Percentiles rank a stretch among this genome's conserved stretches.
Evolutionary conservation across 176 grass and related monocot species (phyloP).

Genomic region (Oryza officinalis): DNA sequence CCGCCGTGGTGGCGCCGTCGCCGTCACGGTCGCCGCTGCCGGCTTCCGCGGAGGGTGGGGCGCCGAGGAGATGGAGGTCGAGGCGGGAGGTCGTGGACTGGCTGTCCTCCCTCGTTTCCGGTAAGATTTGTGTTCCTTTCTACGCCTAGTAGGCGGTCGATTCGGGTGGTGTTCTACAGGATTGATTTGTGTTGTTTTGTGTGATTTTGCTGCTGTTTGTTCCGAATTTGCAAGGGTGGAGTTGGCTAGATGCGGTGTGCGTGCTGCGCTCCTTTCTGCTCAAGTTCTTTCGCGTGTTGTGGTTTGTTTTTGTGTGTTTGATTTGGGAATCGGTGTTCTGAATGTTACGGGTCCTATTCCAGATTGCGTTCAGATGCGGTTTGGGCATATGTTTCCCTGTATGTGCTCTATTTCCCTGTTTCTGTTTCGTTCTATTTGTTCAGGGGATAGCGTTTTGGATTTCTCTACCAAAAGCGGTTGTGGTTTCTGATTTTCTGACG

Average conservation of each 20-base stretch:
- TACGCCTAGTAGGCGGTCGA: neutral
- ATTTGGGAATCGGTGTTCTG: neutral
- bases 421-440: neutral
- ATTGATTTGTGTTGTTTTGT: neutral
- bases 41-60: constrained; percentile 13
- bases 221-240: constrained; percentile 1
- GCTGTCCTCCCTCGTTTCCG: constrained; percentile 77
- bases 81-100: constrained; percentile 93
- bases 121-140: constrained; percentile 41
- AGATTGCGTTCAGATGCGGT: neutral
- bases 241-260: neutral
- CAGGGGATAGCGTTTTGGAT: neutral
- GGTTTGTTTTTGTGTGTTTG: neutral
- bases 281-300: neutral
- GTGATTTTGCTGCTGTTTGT: neutral
- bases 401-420: neutral
- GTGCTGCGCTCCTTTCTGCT: too few species aligned
- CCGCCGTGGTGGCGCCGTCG: neutral
- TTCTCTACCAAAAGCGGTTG: neutral
- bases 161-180: neutral
- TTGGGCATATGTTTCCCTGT: neutral
- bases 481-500: neutral
- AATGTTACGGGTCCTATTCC: neutral
- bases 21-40: constrained; percentile 37
- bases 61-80: constrained; percentile 69